Evolutionary conservation across 805 yeast genomes (phyloP).

Genomic region (Candida mattraensis): DNA sequence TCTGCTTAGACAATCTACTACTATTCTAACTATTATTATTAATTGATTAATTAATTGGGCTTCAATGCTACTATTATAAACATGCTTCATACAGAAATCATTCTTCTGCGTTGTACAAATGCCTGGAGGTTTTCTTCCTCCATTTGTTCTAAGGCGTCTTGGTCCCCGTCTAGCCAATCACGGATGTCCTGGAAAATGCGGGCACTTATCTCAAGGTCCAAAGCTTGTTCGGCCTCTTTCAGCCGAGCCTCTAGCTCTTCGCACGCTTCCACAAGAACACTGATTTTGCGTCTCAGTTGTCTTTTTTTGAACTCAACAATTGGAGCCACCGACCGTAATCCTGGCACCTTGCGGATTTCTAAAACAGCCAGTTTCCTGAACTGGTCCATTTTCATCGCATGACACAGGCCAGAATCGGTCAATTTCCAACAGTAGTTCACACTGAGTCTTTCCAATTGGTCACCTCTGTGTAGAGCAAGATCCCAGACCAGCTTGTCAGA

Average conservation of each 20-base stretch:
- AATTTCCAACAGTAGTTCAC: slow-evolving; percentile 64
- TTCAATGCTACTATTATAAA: slow-evolving; percentile 1
- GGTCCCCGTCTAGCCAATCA: slow-evolving; percentile 56
- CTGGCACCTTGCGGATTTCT: slow-evolving; percentile 66
- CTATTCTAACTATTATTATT: slow-evolving; percentile 1
- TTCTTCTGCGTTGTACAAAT: slow-evolving; percentile 12
- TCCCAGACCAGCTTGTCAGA: slow-evolving; percentile 83
- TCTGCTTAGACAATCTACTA: too few species aligned
- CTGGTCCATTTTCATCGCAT: slow-evolving; percentile 42
- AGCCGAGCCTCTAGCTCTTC: slow-evolving; percentile 62
- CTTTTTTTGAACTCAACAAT: slow-evolving; percentile 66
- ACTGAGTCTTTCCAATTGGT: slow-evolving; percentile 61
- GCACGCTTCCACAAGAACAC: slow-evolving; percentile 75
- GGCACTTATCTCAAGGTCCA: slow-evolving; percentile 57
- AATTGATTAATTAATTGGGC: slow-evolving; percentile 1
- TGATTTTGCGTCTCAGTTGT: slow-evolving; percentile 42
- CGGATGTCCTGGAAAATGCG: slow-evolving; percentile 61
- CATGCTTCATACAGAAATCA: too few species aligned
- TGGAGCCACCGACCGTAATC: slow-evolving; percentile 58
- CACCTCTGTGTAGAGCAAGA: slow-evolving; percentile 51
- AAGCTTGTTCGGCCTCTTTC: slow-evolving; percentile 55
- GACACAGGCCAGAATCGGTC: slow-evolving; percentile 31
- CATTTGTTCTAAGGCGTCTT: slow-evolving; percentile 40
- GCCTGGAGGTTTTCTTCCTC: slow-evolving; percentile 29
- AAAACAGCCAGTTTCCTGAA: slow-evolving; percentile 66